Evolutionary conservation across 108 stramenopile genomes (phyloP).

Genomic region (Nitzschia inconspicua): DNA sequence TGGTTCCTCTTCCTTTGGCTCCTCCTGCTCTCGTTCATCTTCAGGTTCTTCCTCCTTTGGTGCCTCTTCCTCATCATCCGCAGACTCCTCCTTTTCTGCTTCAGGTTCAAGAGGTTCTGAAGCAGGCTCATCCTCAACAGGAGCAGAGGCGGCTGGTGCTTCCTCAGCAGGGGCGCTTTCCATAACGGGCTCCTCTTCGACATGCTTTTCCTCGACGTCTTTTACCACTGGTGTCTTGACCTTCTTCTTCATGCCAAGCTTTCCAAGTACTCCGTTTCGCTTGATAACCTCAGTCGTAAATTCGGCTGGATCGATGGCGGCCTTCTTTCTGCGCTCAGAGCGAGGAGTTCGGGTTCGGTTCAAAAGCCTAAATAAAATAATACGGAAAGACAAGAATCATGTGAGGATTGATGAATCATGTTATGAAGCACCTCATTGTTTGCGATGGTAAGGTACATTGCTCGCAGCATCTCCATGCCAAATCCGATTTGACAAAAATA

Average conservation of each 20-base stretch:
- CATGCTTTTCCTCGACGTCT: slow-evolving; percentile 2
- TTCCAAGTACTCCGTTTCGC: slow-evolving; percentile 29
- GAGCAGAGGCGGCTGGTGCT: slow-evolving; percentile 4
- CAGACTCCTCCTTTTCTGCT: slow-evolving; percentile 2
- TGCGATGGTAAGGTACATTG: background rate
- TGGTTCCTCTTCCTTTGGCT: slow-evolving; percentile 18
- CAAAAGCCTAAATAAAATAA: too few relatives aligned
- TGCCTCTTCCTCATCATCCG: slow-evolving; percentile 11
- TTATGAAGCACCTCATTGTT: background rate
- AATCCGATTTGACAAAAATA: too few relatives aligned
- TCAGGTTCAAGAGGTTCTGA: slow-evolving; percentile 13
- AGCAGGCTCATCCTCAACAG: slow-evolving; percentile 21
- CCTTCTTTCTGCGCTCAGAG: too few relatives aligned
- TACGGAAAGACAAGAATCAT: too few relatives aligned
- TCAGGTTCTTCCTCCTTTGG: slow-evolving; percentile 11
- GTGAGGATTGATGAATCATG: too few relatives aligned
- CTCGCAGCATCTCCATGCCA: background rate
- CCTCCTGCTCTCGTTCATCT: background rate
- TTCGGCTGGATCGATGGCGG: slow-evolving; percentile 13
- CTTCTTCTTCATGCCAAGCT: slow-evolving; percentile 38
- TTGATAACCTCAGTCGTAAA: slow-evolving; percentile 1
- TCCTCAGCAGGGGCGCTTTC: slow-evolving; percentile 5
- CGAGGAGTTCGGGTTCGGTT: too few relatives aligned
- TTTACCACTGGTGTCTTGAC: slow-evolving; percentile 4
- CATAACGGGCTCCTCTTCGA: slow-evolving; percentile 5